Percentiles rank a stretch among this genome's conserved stretches.
Evolutionary conservation across 140 eudicot species (phyloP).

Genomic region (Cichorium intybus): DNA sequence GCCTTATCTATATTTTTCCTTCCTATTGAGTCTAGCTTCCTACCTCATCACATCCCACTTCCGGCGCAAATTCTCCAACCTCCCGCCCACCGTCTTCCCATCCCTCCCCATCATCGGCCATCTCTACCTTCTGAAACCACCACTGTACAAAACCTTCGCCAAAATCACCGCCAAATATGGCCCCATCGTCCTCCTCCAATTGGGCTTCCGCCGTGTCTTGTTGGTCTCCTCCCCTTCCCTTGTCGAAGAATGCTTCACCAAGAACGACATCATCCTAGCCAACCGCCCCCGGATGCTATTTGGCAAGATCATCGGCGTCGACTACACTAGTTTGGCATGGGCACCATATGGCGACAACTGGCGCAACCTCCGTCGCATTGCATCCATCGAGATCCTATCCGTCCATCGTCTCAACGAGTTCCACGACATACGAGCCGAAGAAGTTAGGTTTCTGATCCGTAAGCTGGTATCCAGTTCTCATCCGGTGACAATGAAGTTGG

Average conservation of each 20-base stretch:
- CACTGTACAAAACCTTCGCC: slow-evolving; percentile 32
- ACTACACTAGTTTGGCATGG: slow-evolving; percentile 29
- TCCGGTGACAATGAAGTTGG: slow-evolving; percentile 11
- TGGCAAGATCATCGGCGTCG: slow-evolving; percentile 28
- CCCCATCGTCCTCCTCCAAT: slow-evolving; percentile 27
- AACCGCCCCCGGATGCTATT: slow-evolving; percentile 33
- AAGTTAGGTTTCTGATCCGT: slow-evolving; percentile 9
- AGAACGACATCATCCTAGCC: slow-evolving; percentile 40
- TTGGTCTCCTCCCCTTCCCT: slow-evolving; percentile 30
- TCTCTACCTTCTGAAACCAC: slow-evolving; percentile 42
- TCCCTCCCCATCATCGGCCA: slow-evolving; percentile 52
- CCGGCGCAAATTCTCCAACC: slow-evolving; percentile 2
- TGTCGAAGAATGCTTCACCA: slow-evolving; percentile 25
- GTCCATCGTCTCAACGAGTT: slow-evolving; percentile 20
- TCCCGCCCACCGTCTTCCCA: slow-evolving; percentile 19
- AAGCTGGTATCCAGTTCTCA: not conserved
- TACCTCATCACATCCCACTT: not conserved
- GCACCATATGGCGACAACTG: slow-evolving; percentile 49
- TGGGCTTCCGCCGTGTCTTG: slow-evolving; percentile 42
- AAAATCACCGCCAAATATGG: slow-evolving; percentile 40
- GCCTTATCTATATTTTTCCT: no score
- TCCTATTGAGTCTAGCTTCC: not conserved
- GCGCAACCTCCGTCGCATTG: slow-evolving; percentile 43
- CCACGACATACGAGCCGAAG: slow-evolving; percentile 27
- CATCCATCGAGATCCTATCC: slow-evolving; percentile 36